Conservation (phyloP, 139 green algal genomes). For the Haematococcus lacustris region DNA sequence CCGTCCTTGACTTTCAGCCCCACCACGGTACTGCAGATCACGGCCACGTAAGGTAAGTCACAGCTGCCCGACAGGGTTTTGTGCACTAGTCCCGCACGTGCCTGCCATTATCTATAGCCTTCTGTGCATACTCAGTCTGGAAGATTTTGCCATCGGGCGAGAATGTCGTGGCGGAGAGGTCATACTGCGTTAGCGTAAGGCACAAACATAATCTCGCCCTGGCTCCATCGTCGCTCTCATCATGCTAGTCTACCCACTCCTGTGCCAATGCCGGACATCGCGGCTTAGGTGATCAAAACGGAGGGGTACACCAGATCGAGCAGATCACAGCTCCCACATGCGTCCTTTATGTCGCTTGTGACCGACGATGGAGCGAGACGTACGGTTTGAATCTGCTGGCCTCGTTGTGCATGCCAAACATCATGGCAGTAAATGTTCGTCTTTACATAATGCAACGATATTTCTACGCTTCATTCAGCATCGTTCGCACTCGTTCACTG, state of each 20-base stretch:
- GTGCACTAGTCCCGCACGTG: slow-evolving; percentile 42
- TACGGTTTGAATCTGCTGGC: slow-evolving; percentile 1
- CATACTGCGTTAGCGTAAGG: slow-evolving; percentile 68
- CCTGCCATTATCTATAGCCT: slow-evolving; percentile 97
- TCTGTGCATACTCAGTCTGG: slow-evolving; percentile 97
- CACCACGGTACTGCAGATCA: slow-evolving; percentile 76
- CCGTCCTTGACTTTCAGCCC: slow-evolving; percentile 94
- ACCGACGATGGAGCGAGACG: neutral
- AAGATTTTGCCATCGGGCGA: slow-evolving; percentile 96
- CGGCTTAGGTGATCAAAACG: neutral
- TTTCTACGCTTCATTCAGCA: too few species aligned
- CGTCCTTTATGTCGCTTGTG: neutral
- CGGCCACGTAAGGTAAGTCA: neutral
- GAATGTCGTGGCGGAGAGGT: slow-evolving; percentile 93
- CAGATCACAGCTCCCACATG: neutral
- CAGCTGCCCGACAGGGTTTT: neutral
- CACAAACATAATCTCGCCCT: neutral
- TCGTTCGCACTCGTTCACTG: too few species aligned
- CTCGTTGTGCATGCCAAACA: too few species aligned
- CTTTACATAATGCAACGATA: too few species aligned
- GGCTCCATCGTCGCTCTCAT: neutral
- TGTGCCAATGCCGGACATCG: slow-evolving; percentile 78
- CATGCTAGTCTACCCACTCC: slow-evolving; percentile 39
- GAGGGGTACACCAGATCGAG: neutral
- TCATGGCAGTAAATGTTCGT: too few species aligned